Evolutionary conservation across 768 basidiomycete genomes (phyloP).

Genomic region (Lactarius tabidus): DNA sequence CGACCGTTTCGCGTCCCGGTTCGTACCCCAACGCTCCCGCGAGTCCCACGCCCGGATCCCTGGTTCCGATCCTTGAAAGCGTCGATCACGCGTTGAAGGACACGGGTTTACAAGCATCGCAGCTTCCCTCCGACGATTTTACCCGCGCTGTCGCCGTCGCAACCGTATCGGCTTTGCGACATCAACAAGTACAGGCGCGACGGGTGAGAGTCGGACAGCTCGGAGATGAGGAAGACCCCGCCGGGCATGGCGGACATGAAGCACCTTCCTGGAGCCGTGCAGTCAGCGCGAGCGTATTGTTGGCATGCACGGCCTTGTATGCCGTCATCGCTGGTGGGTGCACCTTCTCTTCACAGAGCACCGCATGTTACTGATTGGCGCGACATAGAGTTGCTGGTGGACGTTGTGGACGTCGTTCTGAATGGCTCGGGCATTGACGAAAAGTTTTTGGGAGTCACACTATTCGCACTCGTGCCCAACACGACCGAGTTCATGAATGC

Average conservation of each 20-base stretch:
- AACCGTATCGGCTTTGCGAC: conserved; percentile 84
- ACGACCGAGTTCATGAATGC: conserved; percentile 99
- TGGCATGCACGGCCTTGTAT: conserved; percentile 88
- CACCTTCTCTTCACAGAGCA: background rate
- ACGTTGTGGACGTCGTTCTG: conserved; percentile 92
- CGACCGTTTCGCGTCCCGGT: conserved; percentile 37
- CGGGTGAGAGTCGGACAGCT: conserved; percentile 43
- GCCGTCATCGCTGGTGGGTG: conserved; percentile 89
- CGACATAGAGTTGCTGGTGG: conserved; percentile 78
- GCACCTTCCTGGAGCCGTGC: conserved; percentile 94
- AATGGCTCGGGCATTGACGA: conserved; percentile 91
- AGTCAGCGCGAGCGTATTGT: conserved; percentile 83
- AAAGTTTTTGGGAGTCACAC: conserved; percentile 93
- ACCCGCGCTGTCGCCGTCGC: conserved; percentile 92
- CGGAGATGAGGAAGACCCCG: conserved; percentile 43
- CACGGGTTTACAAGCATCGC: conserved; percentile 43
- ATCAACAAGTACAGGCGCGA: conserved; percentile 59
- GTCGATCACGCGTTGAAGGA: conserved; percentile 75
- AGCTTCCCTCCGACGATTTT: conserved; percentile 80
- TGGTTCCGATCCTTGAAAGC: conserved; percentile 68
- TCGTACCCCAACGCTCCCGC: conserved; percentile 47
- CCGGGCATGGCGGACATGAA: conserved; percentile 81
- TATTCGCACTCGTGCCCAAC: conserved; percentile 97
- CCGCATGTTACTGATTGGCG: background rate
- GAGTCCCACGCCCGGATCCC: conserved; percentile 36